A percentile compares a stretch with the other conserved stretches of the same genome.
Conservation (phyloP, 768 basidiomycete species). For the Multifurca ochricompacta region DNA sequence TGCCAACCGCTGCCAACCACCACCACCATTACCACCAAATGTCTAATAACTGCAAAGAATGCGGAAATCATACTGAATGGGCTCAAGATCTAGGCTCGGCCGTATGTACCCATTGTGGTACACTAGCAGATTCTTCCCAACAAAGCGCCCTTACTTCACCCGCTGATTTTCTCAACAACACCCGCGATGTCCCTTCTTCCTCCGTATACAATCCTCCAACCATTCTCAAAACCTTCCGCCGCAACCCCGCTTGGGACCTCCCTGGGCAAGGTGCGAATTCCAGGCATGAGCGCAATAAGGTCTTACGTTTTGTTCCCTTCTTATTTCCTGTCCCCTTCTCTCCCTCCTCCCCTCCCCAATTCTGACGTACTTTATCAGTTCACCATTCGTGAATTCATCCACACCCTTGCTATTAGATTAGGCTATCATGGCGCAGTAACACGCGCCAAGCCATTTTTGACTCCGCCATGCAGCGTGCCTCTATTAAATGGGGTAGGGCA, state of each 20-base stretch:
- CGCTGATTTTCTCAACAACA: constrained; percentile 29
- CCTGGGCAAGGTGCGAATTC: constrained; percentile 60
- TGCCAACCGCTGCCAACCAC: no score
- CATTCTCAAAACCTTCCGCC: constrained; percentile 43
- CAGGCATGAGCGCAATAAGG: constrained; percentile 55
- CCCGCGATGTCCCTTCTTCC: constrained; percentile 26
- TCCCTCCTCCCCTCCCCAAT: constrained; percentile 14
- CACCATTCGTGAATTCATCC: constrained; percentile 57
- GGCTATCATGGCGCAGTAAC: constrained; percentile 51
- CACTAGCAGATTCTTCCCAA: constrained; percentile 49
- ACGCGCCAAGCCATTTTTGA: constrained; percentile 65
- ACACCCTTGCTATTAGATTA: constrained; percentile 49
- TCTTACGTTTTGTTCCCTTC: constrained; percentile 29
- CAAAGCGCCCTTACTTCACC: constrained; percentile 53
- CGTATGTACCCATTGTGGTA: constrained; percentile 66
- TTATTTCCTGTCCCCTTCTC: not conserved
- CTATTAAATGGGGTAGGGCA: constrained; percentile 67
- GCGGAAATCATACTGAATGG: constrained; percentile 18
- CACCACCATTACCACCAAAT: no score
- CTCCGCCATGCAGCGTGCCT: constrained; percentile 48
- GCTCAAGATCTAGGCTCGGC: constrained; percentile 21
- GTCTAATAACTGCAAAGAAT: constrained; percentile 11
- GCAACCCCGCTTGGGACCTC: constrained; percentile 49
- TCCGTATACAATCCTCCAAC: constrained; percentile 17
- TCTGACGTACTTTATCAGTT: constrained; percentile 32